phyloP scores from a whole-genome alignment of 768 basidiomycete genomes.

The Floccularia luteovirens region DNA sequence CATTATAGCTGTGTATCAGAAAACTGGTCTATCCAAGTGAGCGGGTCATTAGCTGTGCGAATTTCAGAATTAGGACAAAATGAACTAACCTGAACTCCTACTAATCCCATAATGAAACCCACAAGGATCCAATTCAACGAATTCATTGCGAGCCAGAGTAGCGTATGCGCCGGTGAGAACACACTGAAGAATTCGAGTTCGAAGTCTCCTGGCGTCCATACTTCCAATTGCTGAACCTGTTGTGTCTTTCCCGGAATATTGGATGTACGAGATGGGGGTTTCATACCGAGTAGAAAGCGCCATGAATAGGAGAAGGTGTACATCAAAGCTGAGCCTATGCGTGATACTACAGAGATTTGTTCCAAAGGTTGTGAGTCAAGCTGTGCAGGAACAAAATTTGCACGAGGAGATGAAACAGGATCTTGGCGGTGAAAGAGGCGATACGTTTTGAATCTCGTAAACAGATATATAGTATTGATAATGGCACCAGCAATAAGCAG shows the following conservation, averaged over 20 bases:
- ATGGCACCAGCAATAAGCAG: constrained; percentile 47
- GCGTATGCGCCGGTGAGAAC: constrained; percentile 72
- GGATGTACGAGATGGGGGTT: constrained; percentile 30
- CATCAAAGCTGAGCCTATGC: constrained; percentile 40
- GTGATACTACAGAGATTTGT: constrained; percentile 36
- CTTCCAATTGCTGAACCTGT: constrained; percentile 68
- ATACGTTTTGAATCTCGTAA: constrained; percentile 63
- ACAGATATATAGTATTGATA: constrained; percentile 58
- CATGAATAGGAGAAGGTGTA: constrained; percentile 45
- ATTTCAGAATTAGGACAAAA: not conserved
- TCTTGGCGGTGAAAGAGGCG: constrained; percentile 57
- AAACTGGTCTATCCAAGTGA: constrained; percentile 42
- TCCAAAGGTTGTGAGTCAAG: constrained; percentile 36
- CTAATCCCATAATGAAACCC: constrained; percentile 56
- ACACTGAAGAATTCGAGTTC: constrained; percentile 64
- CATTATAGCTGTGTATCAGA: constrained; percentile 55
- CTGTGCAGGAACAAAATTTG: constrained; percentile 55
- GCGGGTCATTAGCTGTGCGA: constrained; percentile 1
- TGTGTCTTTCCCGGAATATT: constrained; percentile 32
- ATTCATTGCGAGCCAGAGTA: constrained; percentile 67
- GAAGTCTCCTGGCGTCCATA: constrained; percentile 71
- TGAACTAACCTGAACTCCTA: constrained; percentile 55
- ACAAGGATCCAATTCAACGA: constrained; percentile 74
- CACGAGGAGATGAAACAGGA: constrained; percentile 63
- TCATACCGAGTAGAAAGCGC: constrained; percentile 62